A percentile compares a stretch with the other conserved stretches of the same genome.
These are phyloP conservation scores for Stellera chamaejasme DNA, from an alignment of 345 rosid genomes.

Conservation along the genomic window DNA sequence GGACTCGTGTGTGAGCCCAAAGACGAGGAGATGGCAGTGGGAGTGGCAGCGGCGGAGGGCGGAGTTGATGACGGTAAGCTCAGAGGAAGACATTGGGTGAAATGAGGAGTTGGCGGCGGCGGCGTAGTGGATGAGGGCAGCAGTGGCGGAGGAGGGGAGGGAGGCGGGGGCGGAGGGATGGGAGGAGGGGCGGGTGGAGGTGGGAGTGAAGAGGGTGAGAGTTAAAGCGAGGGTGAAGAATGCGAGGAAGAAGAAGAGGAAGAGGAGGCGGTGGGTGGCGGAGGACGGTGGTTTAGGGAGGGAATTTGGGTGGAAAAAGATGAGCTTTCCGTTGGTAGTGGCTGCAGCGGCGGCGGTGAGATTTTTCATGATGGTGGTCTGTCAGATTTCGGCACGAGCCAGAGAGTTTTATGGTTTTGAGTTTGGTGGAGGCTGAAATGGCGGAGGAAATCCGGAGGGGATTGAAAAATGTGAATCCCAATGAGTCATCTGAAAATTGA, in stretches of 20 bases:
- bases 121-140: constrained; percentile 66
- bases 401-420: too few relatives aligned
- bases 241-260: constrained; percentile 44
- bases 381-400: too few relatives aligned
- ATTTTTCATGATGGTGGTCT: too few relatives aligned
- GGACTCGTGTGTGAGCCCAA: constrained; percentile 73
- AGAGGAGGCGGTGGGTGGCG: constrained; percentile 30
- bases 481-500: background rate
- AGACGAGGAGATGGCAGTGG: constrained; percentile 53
- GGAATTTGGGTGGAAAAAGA: constrained; percentile 50
- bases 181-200: constrained; percentile 17
- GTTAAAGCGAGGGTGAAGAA: constrained; percentile 68
- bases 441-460: background rate
- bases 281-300: constrained; percentile 31
- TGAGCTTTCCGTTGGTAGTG: constrained; percentile 47
- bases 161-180: constrained; percentile 22
- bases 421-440: background rate
- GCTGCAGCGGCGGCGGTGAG: background rate
- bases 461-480: background rate
- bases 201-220: constrained; percentile 41
- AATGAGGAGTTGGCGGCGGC: constrained; percentile 39
- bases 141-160: constrained; percentile 31
- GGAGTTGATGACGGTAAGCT: constrained; percentile 45
- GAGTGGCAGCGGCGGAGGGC: constrained; percentile 30
- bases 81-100: constrained; percentile 45